Evolutionary conservation across 306 rosid genomes (phyloP).

Genomic region (Acacia acuminata): DNA sequence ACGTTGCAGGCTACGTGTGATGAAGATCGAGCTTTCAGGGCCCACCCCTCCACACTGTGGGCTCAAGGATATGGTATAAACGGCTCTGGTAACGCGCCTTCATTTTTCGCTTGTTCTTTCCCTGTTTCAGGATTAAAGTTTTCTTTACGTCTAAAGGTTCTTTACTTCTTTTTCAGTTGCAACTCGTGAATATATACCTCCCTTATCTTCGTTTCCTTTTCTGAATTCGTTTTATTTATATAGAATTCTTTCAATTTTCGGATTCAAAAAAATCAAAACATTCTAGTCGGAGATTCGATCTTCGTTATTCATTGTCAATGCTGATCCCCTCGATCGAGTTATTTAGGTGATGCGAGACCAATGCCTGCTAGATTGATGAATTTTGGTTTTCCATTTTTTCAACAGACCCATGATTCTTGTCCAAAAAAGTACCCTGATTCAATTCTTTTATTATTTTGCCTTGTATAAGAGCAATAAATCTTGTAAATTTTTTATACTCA

Average conservation of each 20-base stretch:
- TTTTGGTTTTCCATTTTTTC: background rate
- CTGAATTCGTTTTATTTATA: background rate
- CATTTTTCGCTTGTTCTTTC: background rate
- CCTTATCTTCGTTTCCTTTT: background rate
- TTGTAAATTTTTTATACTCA: background rate
- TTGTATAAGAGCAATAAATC: background rate
- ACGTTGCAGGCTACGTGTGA: background rate
- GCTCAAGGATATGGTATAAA: constrained; percentile 6
- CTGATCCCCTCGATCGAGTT: background rate
- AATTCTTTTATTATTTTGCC: background rate
- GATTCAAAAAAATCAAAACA: background rate
- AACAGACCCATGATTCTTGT: background rate
- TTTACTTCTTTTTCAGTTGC: background rate
- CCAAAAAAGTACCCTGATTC: background rate
- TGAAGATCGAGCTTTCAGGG: background rate
- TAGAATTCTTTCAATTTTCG: background rate
- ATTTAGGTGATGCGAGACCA: background rate
- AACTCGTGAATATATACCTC: background rate
- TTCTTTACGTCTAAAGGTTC: background rate
- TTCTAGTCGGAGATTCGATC: no score
- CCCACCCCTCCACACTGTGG: background rate
- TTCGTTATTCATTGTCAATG: background rate
- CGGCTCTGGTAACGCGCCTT: background rate
- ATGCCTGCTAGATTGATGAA: background rate
- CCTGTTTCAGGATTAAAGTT: background rate